Conservation (phyloP, 1,139 yeast species). For the Magnusiomyces paraingens region DNA sequence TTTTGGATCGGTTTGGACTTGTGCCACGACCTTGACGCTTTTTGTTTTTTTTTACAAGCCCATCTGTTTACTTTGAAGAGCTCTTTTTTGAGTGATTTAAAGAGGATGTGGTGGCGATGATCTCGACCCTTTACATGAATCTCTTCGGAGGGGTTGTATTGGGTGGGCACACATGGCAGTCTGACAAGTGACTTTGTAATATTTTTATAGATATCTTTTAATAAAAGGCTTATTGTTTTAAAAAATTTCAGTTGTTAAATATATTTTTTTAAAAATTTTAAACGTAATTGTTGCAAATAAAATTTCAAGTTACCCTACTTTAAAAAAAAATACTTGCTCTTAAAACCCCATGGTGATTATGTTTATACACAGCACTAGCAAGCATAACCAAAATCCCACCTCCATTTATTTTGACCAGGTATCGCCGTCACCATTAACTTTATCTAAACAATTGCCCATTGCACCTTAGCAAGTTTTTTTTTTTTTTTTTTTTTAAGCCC, state of each 20-base stretch:
- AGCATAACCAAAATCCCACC: no score
- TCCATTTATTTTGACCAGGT: no score
- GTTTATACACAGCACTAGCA: no score
- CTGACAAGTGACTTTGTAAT: conserved; percentile 68
- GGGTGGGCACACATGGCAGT: conserved; percentile 99
- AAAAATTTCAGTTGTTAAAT: background rate
- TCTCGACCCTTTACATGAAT: conserved; percentile 91
- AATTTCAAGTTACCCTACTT: background rate
- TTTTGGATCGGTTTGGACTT: conserved; percentile 21
- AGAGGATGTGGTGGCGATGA: conserved; percentile 64
- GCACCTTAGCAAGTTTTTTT: no score
- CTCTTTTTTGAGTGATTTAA: background rate
- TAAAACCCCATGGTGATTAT: background rate
- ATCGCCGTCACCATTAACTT: no score
- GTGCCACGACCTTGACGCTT: conserved; percentile 22
- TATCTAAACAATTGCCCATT: no score
- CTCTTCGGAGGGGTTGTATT: conserved; percentile 76
- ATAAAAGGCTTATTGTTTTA: background rate
- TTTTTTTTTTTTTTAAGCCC: background rate
- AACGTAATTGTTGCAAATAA: background rate
- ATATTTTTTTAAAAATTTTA: no score
- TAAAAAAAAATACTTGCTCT: background rate
- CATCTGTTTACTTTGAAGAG: conserved; percentile 3
- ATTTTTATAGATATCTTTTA: background rate
- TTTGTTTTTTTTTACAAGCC: conserved; percentile 9